phyloP scores from a whole-genome alignment of 306 rosid genomes.

The Hippophae tibetana region DNA sequence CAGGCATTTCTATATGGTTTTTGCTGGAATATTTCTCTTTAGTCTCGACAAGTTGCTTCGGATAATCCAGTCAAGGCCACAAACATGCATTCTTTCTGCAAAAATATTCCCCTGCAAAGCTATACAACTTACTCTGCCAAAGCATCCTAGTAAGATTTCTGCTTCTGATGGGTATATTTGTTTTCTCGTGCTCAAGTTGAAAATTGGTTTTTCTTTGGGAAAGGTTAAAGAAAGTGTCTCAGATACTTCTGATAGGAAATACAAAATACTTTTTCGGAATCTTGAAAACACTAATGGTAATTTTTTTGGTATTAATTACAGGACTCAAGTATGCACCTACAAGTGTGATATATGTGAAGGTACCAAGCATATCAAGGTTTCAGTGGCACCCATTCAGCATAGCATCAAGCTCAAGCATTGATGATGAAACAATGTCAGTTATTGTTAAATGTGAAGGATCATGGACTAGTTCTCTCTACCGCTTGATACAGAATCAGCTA shows the following conservation, averaged over 20 bases:
- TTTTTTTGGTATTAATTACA: conserved; percentile 28
- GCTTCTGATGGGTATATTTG: neutral
- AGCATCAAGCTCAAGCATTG: conserved; percentile 61
- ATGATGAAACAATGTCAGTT: conserved; percentile 43
- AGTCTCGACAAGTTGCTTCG: conserved; percentile 71
- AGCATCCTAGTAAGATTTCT: conserved; percentile 49
- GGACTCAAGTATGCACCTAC: conserved; percentile 71
- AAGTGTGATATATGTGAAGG: conserved; percentile 69
- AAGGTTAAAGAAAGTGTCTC: no score
- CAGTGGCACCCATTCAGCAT: conserved; percentile 93
- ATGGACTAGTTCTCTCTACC: conserved; percentile 70
- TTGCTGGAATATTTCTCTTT: conserved; percentile 76
- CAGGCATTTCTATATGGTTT: conserved; percentile 67
- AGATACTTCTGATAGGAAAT: no score
- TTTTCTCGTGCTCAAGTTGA: no score
- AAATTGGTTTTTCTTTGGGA: no score
- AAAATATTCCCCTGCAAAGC: conserved; percentile 55
- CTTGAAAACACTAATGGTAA: neutral
- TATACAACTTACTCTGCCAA: conserved; percentile 61
- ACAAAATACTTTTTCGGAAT: no score
- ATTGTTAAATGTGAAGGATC: conserved; percentile 63
- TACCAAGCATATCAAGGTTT: conserved; percentile 64
- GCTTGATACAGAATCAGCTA: conserved; percentile 42
- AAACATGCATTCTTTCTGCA: conserved; percentile 58
- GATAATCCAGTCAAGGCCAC: conserved; percentile 62